A percentile compares a stretch with the other conserved stretches of the same genome.
phyloP scores from a whole-genome alignment of 2,329 filamentous ascomycete species.

The Pestalotiopsis sp. region DNA sequence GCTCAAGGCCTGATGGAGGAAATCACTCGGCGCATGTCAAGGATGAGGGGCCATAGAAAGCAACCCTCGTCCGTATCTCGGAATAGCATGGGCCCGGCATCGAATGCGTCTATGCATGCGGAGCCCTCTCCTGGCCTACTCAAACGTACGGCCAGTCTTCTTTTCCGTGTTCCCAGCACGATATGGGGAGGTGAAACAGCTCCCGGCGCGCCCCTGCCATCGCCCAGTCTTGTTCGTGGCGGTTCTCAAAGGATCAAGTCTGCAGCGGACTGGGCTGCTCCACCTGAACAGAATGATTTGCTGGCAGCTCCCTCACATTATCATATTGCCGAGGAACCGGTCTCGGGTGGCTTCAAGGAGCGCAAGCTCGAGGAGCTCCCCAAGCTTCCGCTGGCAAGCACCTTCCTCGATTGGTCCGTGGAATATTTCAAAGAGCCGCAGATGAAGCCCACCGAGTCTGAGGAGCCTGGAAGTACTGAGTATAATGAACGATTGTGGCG shows the following conservation, averaged over 20 bases:
- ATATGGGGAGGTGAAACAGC: conserved; percentile 52
- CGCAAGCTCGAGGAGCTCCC: conserved; percentile 62
- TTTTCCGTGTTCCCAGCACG: conserved; percentile 53
- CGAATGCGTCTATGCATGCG: conserved; percentile 39
- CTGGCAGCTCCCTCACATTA: conserved; percentile 70
- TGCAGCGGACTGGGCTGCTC: conserved; percentile 47
- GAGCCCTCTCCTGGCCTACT: conserved; percentile 60
- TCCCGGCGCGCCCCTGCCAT: conserved; percentile 28
- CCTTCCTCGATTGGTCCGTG: conserved; percentile 92
- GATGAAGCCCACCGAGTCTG: conserved; percentile 94
- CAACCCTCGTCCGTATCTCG: conserved; percentile 43
- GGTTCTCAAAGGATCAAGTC: conserved; percentile 43
- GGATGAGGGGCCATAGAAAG: conserved; percentile 47
- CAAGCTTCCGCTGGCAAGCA: conserved; percentile 75
- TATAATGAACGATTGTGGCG: conserved; percentile 96
- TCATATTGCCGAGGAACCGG: conserved; percentile 74
- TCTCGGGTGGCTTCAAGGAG: conserved; percentile 74
- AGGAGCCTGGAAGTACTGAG: conserved; percentile 93
- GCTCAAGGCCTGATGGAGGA: conserved; percentile 77
- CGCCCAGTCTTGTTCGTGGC: conserved; percentile 37
- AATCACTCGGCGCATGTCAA: conserved; percentile 57
- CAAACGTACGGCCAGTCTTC: conserved; percentile 64
- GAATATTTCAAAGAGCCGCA: conserved; percentile 98
- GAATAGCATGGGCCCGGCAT: conserved; percentile 41
- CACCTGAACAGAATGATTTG: conserved; percentile 76